Evolutionary conservation across 257 asterid species (phyloP).

Genomic region (Jasminum sambac): DNA sequence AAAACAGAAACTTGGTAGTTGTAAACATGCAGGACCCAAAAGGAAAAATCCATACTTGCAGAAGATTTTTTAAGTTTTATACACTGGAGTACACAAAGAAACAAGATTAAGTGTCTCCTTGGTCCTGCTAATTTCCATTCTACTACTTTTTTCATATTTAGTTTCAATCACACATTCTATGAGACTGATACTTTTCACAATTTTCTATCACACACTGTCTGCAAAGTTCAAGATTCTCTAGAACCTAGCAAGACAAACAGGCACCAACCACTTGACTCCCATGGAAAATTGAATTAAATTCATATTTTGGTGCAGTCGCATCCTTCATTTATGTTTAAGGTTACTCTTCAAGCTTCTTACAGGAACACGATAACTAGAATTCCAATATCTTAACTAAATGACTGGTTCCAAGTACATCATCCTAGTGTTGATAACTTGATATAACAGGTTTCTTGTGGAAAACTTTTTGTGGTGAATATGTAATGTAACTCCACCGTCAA

Average conservation of each 20-base stretch:
- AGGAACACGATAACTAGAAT: neutral
- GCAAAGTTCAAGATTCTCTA: too few species aligned
- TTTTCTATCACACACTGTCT: too few species aligned
- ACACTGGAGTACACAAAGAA: conserved; percentile 13
- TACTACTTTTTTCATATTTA: too few species aligned
- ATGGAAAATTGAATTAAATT: conserved; percentile 3
- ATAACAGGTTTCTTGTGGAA: neutral
- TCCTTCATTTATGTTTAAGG: neutral
- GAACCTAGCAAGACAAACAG: too few species aligned
- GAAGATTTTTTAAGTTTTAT: neutral
- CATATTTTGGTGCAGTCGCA: neutral
- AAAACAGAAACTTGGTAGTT: conserved; percentile 16
- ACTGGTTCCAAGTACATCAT: neutral
- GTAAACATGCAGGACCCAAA: conserved; percentile 9
- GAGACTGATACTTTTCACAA: too few species aligned
- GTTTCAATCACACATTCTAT: too few species aligned
- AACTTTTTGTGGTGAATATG: neutral
- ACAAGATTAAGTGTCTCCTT: neutral
- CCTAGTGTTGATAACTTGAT: conserved; percentile 2
- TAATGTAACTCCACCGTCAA: neutral
- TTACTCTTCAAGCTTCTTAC: neutral
- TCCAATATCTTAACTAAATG: conserved; percentile 3
- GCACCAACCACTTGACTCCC: neutral
- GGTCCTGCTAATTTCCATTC: too few species aligned
- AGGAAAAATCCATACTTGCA: neutral